These are phyloP conservation scores for Lantana camara DNA, from an alignment of 257 asterid genomes.

Conservation along the genomic window DNA sequence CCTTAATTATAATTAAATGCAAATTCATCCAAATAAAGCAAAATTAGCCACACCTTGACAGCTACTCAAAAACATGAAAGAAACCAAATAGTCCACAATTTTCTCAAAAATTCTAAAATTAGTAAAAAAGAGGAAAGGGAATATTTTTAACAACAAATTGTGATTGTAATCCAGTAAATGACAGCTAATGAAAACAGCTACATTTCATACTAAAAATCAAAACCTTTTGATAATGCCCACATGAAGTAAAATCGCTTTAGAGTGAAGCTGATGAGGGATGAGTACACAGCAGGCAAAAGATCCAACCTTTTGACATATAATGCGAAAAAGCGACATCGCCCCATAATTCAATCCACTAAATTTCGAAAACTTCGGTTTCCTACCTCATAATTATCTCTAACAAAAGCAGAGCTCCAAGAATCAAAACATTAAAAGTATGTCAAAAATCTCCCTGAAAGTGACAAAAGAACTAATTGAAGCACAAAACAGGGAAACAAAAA, in stretches of 20 bases:
- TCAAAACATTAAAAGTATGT: background rate
- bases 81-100: background rate
- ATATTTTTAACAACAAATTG: background rate
- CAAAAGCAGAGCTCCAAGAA: background rate
- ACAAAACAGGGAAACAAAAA: too few species aligned
- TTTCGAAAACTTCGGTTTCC: constrained; percentile 16
- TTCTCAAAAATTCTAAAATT: background rate
- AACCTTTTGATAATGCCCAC: constrained; percentile 25
- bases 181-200: constrained; percentile 20
- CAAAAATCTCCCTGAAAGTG: constrained; percentile 1
- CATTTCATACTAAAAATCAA: constrained; percentile 1
- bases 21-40: constrained; percentile 4
- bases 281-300: constrained; percentile 29
- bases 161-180: constrained; percentile 3
- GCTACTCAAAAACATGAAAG: background rate
- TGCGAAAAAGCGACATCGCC: constrained; percentile 12
- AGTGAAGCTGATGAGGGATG: constrained; percentile 22
- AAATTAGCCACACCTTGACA: background rate
- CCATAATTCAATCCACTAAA: constrained; percentile 20
- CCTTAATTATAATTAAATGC: background rate
- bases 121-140: background rate
- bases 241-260: constrained; percentile 20
- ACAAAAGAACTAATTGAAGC: background rate
- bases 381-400: background rate
- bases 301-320: constrained; percentile 26